Evolutionary conservation across 225 moss, liverwort and hornwort species (phyloP).

Genomic region (Bryum argenteum): DNA sequence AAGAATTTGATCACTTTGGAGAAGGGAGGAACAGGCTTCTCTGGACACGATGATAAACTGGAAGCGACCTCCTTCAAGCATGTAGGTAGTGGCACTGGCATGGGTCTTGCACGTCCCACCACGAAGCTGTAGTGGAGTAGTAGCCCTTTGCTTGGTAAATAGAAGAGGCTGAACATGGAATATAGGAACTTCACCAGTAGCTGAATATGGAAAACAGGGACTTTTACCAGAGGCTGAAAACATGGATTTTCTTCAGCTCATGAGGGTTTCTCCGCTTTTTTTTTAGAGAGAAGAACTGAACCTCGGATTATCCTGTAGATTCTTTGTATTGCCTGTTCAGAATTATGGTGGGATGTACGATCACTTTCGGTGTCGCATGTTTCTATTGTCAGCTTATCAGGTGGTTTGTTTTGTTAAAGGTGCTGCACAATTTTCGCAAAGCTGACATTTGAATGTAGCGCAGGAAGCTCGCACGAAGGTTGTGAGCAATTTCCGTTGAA

Average conservation of each 20-base stretch:
- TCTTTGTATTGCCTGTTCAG: background rate
- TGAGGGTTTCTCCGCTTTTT: background rate
- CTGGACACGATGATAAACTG: conserved; percentile 79
- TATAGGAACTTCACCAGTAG: background rate
- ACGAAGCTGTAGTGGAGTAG: conserved; percentile 53
- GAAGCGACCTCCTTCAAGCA: conserved; percentile 86
- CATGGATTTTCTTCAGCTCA: conserved; percentile 13
- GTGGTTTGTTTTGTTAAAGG: background rate
- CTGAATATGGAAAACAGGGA: conserved; percentile 12
- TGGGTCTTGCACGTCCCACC: conserved; percentile 81
- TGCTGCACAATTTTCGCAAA: background rate
- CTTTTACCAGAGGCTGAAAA: conserved; percentile 20
- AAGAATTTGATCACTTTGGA: conserved; percentile 71
- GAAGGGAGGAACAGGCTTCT: conserved; percentile 84
- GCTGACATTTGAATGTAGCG: background rate
- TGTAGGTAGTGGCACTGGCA: conserved; percentile 91
- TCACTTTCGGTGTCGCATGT: background rate
- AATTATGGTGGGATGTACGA: background rate
- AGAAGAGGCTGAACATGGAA: too few species aligned
- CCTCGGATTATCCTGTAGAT: background rate
- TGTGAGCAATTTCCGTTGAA: background rate
- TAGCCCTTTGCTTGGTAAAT: too few species aligned
- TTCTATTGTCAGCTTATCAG: background rate
- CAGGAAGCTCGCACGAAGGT: background rate
- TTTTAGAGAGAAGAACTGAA: background rate